Evolutionary conservation across 495 filamentous ascomycete species (phyloP).

Genomic region (Polyplosphaeria fusca): DNA sequence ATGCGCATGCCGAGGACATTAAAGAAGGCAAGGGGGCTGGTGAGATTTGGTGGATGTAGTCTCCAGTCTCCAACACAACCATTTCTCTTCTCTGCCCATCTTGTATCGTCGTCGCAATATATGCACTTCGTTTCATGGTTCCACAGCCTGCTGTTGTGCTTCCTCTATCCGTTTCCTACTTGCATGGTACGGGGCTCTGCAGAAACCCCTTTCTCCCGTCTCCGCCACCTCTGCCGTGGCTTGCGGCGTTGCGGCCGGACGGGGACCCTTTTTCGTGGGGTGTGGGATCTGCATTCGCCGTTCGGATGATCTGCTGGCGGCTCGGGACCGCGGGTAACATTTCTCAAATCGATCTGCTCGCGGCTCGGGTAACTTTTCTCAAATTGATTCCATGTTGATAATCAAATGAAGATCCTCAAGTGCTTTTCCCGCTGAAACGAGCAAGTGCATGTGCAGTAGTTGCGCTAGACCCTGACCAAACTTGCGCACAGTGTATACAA

Average conservation of each 20-base stretch:
- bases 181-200: constrained; percentile 62
- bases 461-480: constrained; percentile 53
- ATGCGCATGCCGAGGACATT: too few species aligned
- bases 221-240: constrained; percentile 18
- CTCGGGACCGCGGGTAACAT: constrained; percentile 22
- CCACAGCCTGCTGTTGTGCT: constrained; percentile 65
- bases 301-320: constrained; percentile 16
- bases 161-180: constrained; percentile 54
- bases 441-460: constrained; percentile 59
- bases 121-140: constrained; percentile 42
- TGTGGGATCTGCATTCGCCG: constrained; percentile 8
- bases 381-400: constrained; percentile 29
- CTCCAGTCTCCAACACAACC: constrained; percentile 5
- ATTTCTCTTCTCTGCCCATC: constrained; percentile 35
- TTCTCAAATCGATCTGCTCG: constrained; percentile 37
- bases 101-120: constrained; percentile 32
- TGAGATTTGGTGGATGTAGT: too few species aligned
- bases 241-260: background rate
- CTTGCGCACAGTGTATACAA: constrained; percentile 55
- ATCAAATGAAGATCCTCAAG: constrained; percentile 1
- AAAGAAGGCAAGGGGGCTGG: too few species aligned
- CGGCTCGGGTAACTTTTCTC: too few species aligned
- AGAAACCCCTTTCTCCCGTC: constrained; percentile 60
- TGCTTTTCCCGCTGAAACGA: constrained; percentile 59
- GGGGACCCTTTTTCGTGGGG: background rate